These are phyloP conservation scores for Torulaspora globosa DNA, from an alignment of 1,139 yeast genomes.

Conservation along the genomic window DNA sequence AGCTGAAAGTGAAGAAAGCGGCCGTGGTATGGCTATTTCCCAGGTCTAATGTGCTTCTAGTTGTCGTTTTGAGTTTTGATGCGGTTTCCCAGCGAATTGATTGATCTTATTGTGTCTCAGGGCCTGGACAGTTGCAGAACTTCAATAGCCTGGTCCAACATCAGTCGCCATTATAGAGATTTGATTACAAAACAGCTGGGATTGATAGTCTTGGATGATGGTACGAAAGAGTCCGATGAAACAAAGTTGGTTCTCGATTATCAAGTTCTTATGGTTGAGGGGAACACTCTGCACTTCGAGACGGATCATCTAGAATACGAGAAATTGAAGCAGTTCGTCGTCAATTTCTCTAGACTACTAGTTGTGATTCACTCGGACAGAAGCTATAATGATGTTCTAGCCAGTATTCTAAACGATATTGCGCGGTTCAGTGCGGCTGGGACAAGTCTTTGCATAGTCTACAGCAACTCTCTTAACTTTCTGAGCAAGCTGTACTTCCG, in stretches of 20 bases:
- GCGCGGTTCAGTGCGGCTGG: slow-evolving; percentile 13
- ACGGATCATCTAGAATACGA: slow-evolving; percentile 11
- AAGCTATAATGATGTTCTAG: slow-evolving; percentile 19
- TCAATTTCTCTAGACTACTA: slow-evolving; percentile 10
- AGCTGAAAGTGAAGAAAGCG: background rate
- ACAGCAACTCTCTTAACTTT: slow-evolving; percentile 25
- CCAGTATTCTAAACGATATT: slow-evolving; percentile 16
- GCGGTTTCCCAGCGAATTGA: slow-evolving; percentile 20
- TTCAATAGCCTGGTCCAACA: slow-evolving; percentile 20
- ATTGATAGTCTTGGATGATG: slow-evolving; percentile 17
- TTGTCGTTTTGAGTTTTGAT: slow-evolving; percentile 5
- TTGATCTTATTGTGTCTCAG: slow-evolving; percentile 17
- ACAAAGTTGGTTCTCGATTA: slow-evolving; percentile 10
- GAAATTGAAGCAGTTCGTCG: slow-evolving; percentile 8
- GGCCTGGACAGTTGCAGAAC: slow-evolving; percentile 19
- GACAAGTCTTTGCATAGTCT: slow-evolving; percentile 25
- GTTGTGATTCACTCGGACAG: slow-evolving; percentile 18
- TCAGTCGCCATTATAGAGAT: slow-evolving; percentile 15
- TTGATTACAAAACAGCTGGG: slow-evolving; percentile 16
- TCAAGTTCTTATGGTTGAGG: slow-evolving; percentile 10
- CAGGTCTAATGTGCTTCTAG: background rate
- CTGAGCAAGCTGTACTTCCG: slow-evolving; percentile 30
- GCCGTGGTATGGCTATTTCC: background rate
- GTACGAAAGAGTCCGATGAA: slow-evolving; percentile 5
- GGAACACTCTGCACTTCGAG: slow-evolving; percentile 10